Evolutionary conservation across 805 yeast species (phyloP).

Genomic region (Candida peoriensis): DNA sequence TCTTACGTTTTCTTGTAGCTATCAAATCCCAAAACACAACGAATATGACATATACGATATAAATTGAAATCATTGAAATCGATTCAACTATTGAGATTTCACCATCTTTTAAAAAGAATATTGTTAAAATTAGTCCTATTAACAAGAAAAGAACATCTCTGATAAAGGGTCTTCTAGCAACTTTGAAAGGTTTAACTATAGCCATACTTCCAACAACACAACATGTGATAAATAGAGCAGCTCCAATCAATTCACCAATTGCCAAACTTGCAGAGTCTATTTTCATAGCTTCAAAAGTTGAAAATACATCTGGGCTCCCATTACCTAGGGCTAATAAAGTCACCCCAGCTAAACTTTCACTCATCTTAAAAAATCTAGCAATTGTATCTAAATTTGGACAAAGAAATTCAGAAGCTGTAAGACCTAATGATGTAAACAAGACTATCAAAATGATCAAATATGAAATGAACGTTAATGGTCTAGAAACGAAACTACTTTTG

Average conservation of each 20-base stretch:
- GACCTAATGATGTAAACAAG: slow-evolving; percentile 64
- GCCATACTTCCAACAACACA: slow-evolving; percentile 84
- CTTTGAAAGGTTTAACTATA: slow-evolving; percentile 60
- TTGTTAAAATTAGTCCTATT: slow-evolving; percentile 39
- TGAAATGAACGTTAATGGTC: slow-evolving; percentile 3
- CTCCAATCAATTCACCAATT: slow-evolving; percentile 86
- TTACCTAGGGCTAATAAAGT: slow-evolving; percentile 89
- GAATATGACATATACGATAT: slow-evolving; percentile 51
- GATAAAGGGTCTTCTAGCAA: slow-evolving; percentile 29
- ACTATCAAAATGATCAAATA: slow-evolving; percentile 22
- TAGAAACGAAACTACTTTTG: neutral
- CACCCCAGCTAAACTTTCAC: slow-evolving; percentile 81
- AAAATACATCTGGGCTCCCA: slow-evolving; percentile 85
- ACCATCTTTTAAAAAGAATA: slow-evolving; percentile 55
- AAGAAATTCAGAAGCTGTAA: slow-evolving; percentile 77
- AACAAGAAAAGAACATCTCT: slow-evolving; percentile 56
- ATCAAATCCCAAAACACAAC: slow-evolving; percentile 30
- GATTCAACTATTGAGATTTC: slow-evolving; percentile 53
- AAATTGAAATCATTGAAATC: slow-evolving; percentile 48
- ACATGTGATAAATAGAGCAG: slow-evolving; percentile 77
- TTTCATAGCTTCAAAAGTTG: slow-evolving; percentile 79
- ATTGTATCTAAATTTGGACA: slow-evolving; percentile 76
- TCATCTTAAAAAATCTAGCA: slow-evolving; percentile 55
- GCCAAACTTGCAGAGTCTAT: slow-evolving; percentile 71
- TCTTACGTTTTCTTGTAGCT: slow-evolving; percentile 13